Conservation (phyloP, 495 filamentous ascomycete species). For the Oidiodendron maius region DNA sequence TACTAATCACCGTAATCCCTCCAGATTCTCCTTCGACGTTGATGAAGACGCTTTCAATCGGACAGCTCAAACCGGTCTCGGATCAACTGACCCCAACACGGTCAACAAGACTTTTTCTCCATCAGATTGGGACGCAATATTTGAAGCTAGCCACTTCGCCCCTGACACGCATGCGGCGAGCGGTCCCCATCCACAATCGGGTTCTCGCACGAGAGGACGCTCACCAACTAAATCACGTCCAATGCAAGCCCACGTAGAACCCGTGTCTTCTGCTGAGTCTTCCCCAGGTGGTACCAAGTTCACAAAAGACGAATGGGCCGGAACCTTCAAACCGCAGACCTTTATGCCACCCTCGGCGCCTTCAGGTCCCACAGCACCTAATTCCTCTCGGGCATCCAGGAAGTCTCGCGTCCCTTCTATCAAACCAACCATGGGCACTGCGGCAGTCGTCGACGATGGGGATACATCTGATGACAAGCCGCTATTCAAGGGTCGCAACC, state of each 20-base stretch:
- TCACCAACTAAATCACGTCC: conserved; percentile 26
- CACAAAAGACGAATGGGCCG: conserved; percentile 58
- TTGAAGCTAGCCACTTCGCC: conserved; percentile 42
- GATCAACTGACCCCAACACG: conserved; percentile 61
- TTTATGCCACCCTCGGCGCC: conserved; percentile 39
- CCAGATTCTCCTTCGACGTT: conserved; percentile 45
- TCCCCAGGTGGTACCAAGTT: conserved; percentile 43
- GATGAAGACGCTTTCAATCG: conserved; percentile 31
- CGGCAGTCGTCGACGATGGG: conserved; percentile 40
- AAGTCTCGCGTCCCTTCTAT: conserved; percentile 7
- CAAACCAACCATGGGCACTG: conserved; percentile 25
- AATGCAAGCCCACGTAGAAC: conserved; percentile 1
- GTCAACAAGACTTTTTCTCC: conserved; percentile 72
- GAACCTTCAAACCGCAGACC: conserved; percentile 55
- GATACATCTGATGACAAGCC: conserved; percentile 26
- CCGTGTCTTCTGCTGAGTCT: conserved; percentile 10
- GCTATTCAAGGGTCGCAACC: conserved; percentile 9
- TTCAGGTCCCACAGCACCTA: conserved; percentile 4
- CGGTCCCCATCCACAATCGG: conserved; percentile 24
- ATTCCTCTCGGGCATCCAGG: conserved; percentile 5
- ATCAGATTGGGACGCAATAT: conserved; percentile 51
- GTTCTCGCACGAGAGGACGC: conserved; percentile 23
- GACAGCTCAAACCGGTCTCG: conserved; percentile 20
- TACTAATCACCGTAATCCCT: conserved; percentile 5
- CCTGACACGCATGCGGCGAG: conserved; percentile 27